Conservation (phyloP, 768 basidiomycete species). For the Leucocoprinus sp. region DNA sequence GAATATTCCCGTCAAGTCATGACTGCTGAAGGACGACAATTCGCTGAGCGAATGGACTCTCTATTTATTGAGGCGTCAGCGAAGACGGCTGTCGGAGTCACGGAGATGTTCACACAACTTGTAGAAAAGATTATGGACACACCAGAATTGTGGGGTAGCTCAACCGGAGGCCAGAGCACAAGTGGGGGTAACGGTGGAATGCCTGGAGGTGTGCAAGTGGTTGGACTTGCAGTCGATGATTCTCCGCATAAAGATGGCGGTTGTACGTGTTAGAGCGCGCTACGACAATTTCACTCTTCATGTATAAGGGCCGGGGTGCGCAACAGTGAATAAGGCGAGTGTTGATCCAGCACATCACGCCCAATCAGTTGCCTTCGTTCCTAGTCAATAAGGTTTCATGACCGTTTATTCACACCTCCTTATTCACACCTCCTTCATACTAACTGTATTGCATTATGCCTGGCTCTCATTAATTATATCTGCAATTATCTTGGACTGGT, state of each 20-base stretch:
- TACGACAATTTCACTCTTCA: too few species aligned
- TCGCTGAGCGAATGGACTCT: constrained; percentile 75
- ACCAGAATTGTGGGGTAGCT: constrained; percentile 65
- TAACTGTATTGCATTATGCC: too few species aligned
- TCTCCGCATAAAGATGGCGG: constrained; percentile 14
- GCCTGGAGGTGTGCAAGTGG: constrained; percentile 41
- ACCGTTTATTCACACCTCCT: too few species aligned
- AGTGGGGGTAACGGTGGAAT: constrained; percentile 37
- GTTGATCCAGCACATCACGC: too few species aligned
- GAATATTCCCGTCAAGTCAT: constrained; percentile 88
- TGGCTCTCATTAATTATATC: too few species aligned
- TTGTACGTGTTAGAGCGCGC: constrained; percentile 21
- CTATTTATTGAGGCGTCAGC: constrained; percentile 91
- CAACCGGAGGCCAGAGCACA: constrained; percentile 24
- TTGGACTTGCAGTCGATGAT: constrained; percentile 26
- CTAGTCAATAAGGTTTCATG: too few species aligned
- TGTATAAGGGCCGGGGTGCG: too few species aligned
- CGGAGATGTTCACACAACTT: constrained; percentile 63
- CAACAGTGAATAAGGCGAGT: too few species aligned
- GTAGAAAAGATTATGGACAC: constrained; percentile 80
- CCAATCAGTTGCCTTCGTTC: too few species aligned
- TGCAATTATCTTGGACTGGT: too few species aligned
- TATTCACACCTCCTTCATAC: too few species aligned
- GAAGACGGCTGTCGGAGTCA: constrained; percentile 82
- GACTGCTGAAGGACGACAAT: constrained; percentile 66